A percentile compares a stretch with the other conserved stretches of the same genome.
phyloP scores from a whole-genome alignment of 1,284 basidiomycete species.

The Irpex sp. region DNA sequence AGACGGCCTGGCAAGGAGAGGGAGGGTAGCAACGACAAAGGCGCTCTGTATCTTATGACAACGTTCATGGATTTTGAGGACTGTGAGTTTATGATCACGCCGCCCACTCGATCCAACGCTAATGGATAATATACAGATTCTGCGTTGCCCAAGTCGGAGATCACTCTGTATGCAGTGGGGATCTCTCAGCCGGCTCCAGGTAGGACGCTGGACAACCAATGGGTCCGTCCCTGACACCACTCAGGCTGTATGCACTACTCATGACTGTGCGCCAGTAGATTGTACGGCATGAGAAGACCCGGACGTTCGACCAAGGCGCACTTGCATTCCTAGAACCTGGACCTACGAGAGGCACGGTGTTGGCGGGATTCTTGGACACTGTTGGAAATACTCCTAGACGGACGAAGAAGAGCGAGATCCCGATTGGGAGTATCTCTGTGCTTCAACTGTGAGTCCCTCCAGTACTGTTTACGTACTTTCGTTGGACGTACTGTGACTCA shows the following conservation, averaged over 20 bases:
- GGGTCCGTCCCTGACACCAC: constrained; percentile 22
- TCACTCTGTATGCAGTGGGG: constrained; percentile 21
- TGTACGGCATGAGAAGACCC: constrained; percentile 32
- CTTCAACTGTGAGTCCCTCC: constrained; percentile 58
- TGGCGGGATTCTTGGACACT: constrained; percentile 42
- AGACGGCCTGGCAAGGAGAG: constrained; percentile 14
- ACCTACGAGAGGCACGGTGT: constrained; percentile 26
- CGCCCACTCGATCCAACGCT: background rate
- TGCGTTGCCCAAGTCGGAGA: constrained; percentile 24
- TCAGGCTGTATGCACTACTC: constrained; percentile 20
- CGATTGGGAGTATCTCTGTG: constrained; percentile 47
- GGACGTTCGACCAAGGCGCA: constrained; percentile 37
- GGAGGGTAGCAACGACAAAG: constrained; percentile 14
- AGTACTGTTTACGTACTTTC: too few relatives aligned
- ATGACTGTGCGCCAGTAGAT: constrained; percentile 8
- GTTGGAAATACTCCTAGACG: constrained; percentile 35
- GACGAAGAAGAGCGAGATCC: constrained; percentile 35
- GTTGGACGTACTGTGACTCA: too few relatives aligned
- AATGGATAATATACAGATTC: constrained; percentile 17
- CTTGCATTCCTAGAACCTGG: constrained; percentile 38
- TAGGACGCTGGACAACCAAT: constrained; percentile 11
- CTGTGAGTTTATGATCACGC: constrained; percentile 38
- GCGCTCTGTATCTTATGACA: constrained; percentile 42
- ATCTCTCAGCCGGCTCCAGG: constrained; percentile 6
- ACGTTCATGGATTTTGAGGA: constrained; percentile 57